A percentile compares a stretch with the other conserved stretches of the same genome.
phyloP scores from a whole-genome alignment of 345 rosid genomes.

The Dipteronia dyeriana region DNA sequence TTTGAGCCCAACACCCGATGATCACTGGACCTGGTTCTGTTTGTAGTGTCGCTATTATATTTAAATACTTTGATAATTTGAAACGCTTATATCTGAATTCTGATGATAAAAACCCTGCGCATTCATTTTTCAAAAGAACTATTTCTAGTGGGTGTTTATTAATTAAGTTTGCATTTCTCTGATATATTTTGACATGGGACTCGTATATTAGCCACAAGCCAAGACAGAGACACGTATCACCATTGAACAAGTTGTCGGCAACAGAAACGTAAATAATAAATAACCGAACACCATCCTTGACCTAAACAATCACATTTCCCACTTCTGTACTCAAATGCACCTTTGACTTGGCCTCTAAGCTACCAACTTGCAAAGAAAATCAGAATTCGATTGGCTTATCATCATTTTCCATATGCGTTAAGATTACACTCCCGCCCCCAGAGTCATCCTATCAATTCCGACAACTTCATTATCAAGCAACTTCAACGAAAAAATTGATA shows the following conservation, averaged over 20 bases:
- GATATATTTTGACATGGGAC: too few species aligned
- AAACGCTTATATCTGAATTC: background rate
- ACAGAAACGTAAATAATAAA: background rate
- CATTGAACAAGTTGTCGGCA: background rate
- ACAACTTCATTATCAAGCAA: background rate
- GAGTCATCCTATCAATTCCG: background rate
- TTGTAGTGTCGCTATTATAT: background rate
- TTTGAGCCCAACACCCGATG: background rate
- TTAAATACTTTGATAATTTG: background rate
- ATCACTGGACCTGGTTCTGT: background rate
- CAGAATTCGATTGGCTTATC: background rate
- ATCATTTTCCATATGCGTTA: background rate
- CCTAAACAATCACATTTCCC: background rate
- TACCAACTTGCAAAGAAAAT: background rate
- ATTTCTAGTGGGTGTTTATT: too few species aligned
- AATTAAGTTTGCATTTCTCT: too few species aligned
- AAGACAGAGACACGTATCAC: background rate
- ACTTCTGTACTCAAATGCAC: background rate
- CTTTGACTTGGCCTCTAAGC: constrained; percentile 5
- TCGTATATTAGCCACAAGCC: too few species aligned
- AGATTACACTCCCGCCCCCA: background rate
- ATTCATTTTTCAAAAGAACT: too few species aligned
- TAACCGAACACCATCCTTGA: constrained; percentile 9
- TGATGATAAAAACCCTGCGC: too few species aligned
- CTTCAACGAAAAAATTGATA: background rate